These are phyloP conservation scores for Kodamaea anthophila DNA, from an alignment of 1,139 yeast genomes.

Conservation along the genomic window DNA sequence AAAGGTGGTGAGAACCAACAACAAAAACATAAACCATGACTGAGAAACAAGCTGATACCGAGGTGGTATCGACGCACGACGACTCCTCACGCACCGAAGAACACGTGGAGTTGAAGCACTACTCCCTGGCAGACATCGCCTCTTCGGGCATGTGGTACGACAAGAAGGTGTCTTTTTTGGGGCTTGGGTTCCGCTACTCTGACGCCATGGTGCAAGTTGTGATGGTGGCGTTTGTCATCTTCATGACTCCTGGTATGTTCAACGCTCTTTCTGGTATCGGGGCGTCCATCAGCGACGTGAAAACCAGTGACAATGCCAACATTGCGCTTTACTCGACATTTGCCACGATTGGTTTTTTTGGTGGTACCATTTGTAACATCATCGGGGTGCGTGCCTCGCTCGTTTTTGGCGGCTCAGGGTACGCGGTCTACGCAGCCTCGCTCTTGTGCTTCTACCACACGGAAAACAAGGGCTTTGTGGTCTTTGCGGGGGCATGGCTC, in stretches of 20 bases:
- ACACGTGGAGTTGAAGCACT: conserved; percentile 22
- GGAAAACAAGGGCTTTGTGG: conserved; percentile 46
- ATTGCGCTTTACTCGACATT: conserved; percentile 53
- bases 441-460: conserved; percentile 45
- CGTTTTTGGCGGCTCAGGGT: conserved; percentile 51
- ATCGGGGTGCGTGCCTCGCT: conserved; percentile 46
- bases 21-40: too few species aligned
- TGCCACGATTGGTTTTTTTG: conserved; percentile 53
- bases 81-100: conserved; percentile 7
- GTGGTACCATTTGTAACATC: conserved; percentile 52
- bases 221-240: conserved; percentile 44
- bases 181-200: conserved; percentile 32
- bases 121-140: conserved; percentile 24
- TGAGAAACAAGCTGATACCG: conserved; percentile 1
- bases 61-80: conserved; percentile 6
- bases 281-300: conserved; percentile 35
- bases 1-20: too few species aligned
- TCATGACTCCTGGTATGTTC: conserved; percentile 55
- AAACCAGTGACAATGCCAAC: conserved; percentile 45
- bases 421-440: conserved; percentile 49
- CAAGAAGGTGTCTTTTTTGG: conserved; percentile 13
- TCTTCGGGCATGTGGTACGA: conserved; percentile 40
- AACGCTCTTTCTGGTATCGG: conserved; percentile 55
- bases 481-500: conserved; percentile 54
- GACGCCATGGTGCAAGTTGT: conserved; percentile 40